A percentile compares a stretch with the other conserved stretches of the same genome.
Conservation (phyloP, 331 rosid genomes). For the Malus hybrid region DNA sequence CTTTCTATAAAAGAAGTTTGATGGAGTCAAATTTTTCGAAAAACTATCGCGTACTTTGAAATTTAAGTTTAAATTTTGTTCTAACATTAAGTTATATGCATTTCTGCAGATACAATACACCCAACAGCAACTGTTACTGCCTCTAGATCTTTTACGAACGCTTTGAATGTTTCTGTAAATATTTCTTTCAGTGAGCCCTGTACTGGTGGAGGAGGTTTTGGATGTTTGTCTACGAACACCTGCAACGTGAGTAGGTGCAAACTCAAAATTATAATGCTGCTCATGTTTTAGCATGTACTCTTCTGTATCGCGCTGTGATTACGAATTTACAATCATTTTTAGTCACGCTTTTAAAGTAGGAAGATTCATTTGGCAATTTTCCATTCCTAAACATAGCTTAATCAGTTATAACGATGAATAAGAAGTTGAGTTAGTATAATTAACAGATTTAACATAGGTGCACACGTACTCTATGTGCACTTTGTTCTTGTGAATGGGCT, state of each 20-base stretch:
- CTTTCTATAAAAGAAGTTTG: not conserved
- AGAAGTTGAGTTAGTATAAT: too few species aligned
- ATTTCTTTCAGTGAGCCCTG: constrained; percentile 79
- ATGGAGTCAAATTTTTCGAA: not conserved
- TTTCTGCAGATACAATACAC: constrained; percentile 66
- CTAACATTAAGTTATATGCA: not conserved
- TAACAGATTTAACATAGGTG: too few species aligned
- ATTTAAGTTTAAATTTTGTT: not conserved
- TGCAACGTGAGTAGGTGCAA: constrained; percentile 83
- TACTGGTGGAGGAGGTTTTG: constrained; percentile 52
- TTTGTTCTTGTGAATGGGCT: too few species aligned
- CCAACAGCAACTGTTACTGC: constrained; percentile 75
- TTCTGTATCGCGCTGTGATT: not conserved
- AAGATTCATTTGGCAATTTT: too few species aligned
- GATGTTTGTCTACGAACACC: constrained; percentile 59
- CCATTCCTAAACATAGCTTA: too few species aligned
- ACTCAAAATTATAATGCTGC: not conserved
- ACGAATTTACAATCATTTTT: not conserved
- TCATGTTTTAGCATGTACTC: not conserved
- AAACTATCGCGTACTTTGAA: not conserved
- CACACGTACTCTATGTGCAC: too few species aligned
- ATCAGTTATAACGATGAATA: too few species aligned
- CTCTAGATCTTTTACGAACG: constrained; percentile 54
- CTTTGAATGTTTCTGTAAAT: constrained; percentile 61
- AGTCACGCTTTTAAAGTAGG: too few species aligned